phyloP scores from a whole-genome alignment of 306 rosid genomes.

The Echinosophora koreensis region DNA sequence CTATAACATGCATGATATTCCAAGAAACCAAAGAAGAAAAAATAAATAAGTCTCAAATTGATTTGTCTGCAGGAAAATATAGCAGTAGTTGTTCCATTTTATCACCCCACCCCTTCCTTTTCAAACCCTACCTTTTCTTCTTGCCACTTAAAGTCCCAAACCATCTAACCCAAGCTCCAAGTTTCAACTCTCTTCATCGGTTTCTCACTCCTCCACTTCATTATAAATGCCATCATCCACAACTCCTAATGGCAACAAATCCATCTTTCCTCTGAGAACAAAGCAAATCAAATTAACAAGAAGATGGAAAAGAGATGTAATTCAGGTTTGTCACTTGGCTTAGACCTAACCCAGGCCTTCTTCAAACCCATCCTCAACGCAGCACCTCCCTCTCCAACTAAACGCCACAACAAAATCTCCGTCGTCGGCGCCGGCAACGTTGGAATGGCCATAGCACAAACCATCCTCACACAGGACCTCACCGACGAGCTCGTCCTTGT shows the following conservation, averaged over 20 bases:
- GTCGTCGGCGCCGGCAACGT: conserved; percentile 92
- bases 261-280: not conserved
- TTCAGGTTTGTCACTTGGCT: conserved; percentile 68
- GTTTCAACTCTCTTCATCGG: not conserved
- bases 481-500: conserved; percentile 82
- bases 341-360: conserved; percentile 73
- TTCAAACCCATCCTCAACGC: conserved; percentile 68
- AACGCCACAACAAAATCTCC: conserved; percentile 73
- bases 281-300: too few relatives aligned
- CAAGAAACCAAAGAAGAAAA: too few relatives aligned
- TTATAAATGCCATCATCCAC: not conserved
- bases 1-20: too few relatives aligned
- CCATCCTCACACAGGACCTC: conserved; percentile 87
- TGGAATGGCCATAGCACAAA: conserved; percentile 98
- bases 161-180: not conserved
- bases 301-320: conserved; percentile 62
- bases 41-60: too few relatives aligned
- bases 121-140: too few relatives aligned
- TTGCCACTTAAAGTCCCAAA: too few relatives aligned
- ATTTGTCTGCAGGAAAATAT: too few relatives aligned
- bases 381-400: conserved; percentile 65
- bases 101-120: too few relatives aligned
- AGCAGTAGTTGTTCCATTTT: too few relatives aligned
- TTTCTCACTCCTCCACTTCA: too few relatives aligned
- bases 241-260: not conserved